Conservation (phyloP, 306 rosid genomes). For the Fragaria iinumae region DNA sequence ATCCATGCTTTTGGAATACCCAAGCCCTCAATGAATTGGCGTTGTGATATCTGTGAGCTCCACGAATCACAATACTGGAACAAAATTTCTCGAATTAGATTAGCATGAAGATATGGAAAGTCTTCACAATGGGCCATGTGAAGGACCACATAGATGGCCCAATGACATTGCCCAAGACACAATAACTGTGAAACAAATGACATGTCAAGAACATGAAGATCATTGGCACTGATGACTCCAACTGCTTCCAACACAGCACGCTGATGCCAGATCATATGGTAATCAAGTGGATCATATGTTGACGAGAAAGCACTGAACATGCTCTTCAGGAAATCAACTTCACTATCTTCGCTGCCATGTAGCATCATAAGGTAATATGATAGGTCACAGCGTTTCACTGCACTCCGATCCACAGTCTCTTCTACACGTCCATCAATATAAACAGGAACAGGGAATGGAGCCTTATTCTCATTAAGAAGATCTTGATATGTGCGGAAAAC, state of each 20-base stretch:
- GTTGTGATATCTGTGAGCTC: conserved; percentile 80
- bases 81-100: conserved; percentile 82
- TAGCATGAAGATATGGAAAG: conserved; percentile 76
- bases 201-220: conserved; percentile 92
- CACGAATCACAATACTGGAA: conserved; percentile 94
- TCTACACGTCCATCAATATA: conserved; percentile 66
- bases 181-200: conserved; percentile 78
- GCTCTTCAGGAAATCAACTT: conserved; percentile 54
- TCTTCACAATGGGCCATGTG: conserved; percentile 76
- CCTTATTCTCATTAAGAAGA: conserved; percentile 69
- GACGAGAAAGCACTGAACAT: conserved; percentile 93
- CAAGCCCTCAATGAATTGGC: conserved; percentile 72
- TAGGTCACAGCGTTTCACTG: conserved; percentile 59
- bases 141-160: conserved; percentile 97
- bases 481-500: conserved; percentile 69
- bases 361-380: conserved; percentile 96
- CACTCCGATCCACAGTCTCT: conserved; percentile 39
- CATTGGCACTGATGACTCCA: conserved; percentile 74
- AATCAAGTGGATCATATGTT: conserved; percentile 90
- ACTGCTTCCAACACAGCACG: conserved; percentile 81
- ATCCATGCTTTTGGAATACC: conserved; percentile 88
- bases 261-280: conserved; percentile 98
- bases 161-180: conserved; percentile 84
- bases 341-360: conserved; percentile 65
- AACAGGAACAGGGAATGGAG: conserved; percentile 87